phyloP scores from a whole-genome alignment of 371 early-diverging fungal species.

The Mortierella sp. region DNA sequence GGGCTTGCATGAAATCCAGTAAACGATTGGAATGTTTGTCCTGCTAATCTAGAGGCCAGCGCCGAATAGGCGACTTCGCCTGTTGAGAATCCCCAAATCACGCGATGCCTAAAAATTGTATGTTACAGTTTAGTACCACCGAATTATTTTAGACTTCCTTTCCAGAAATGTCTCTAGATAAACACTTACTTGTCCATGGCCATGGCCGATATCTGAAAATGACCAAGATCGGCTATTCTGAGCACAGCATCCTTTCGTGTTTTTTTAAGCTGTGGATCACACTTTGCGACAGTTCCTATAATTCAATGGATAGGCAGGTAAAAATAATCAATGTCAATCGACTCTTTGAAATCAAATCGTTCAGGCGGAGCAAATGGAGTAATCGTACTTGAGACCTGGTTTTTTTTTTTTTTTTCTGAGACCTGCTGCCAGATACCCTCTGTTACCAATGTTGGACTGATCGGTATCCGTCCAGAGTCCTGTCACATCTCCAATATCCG shows the following conservation, averaged over 20 bases:
- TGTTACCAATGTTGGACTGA: slow-evolving; percentile 8
- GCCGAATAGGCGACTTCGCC: slow-evolving; percentile 35
- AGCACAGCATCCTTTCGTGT: slow-evolving; percentile 32
- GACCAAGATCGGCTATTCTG: slow-evolving; percentile 14
- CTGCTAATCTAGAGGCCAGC: slow-evolving; percentile 17
- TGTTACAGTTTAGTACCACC: neutral
- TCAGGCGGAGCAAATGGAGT: neutral
- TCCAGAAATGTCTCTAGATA: neutral
- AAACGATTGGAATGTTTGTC: slow-evolving; percentile 38
- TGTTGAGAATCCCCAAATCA: slow-evolving; percentile 40
- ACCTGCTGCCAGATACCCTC: slow-evolving; percentile 37
- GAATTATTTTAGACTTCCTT: neutral
- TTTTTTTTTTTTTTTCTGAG: slow-evolving; percentile 14
- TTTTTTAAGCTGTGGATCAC: slow-evolving; percentile 28
- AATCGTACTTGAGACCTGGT: neutral
- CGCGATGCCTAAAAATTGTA: slow-evolving; percentile 21
- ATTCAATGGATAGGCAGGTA: neutral
- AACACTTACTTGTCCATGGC: slow-evolving; percentile 40
- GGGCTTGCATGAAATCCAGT: slow-evolving; percentile 31
- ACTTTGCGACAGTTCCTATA: slow-evolving; percentile 35
- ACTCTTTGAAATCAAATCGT: neutral
- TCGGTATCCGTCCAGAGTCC: slow-evolving; percentile 28
- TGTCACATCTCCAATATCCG: slow-evolving; percentile 33
- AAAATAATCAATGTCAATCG: neutral
- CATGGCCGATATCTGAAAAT: slow-evolving; percentile 22